Conservation (phyloP, 73 alveolate species). For the Symbiodinium natans region DNA sequence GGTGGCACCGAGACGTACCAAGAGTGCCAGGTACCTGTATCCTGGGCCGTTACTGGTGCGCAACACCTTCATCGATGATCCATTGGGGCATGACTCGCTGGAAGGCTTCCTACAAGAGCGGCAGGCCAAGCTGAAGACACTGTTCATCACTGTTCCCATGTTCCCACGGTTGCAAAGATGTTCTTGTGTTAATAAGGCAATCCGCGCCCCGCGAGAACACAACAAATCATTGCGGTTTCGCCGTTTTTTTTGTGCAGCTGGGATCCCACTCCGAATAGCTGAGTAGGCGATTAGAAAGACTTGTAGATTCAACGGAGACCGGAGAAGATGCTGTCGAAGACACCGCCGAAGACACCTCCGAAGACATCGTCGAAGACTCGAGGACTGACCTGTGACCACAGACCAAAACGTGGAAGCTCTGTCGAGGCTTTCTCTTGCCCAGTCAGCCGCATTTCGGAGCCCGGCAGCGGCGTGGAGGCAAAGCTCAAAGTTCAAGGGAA, state of each 20-base stretch:
- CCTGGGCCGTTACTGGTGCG: conserved; percentile 53
- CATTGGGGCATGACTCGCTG: conserved; percentile 13
- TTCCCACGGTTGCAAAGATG: background rate
- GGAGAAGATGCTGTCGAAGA: no score
- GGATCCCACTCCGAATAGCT: background rate
- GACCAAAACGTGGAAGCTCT: background rate
- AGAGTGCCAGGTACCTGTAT: conserved; percentile 24
- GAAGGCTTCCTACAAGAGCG: conserved; percentile 71
- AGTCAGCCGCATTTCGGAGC: conserved; percentile 78
- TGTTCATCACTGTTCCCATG: no score
- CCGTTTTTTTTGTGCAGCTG: background rate
- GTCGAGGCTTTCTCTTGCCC: conserved; percentile 68
- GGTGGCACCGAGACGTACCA: background rate
- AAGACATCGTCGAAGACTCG: background rate
- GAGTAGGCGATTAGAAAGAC: background rate
- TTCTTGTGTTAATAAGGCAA: no score
- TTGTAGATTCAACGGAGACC: background rate
- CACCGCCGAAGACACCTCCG: no score
- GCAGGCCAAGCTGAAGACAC: conserved; percentile 13
- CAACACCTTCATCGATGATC: conserved; percentile 80
- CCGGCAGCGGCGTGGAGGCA: conserved; percentile 82
- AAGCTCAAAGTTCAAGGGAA: no score
- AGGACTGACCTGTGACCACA: background rate
- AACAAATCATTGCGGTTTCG: no score
- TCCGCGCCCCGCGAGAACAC: no score